These are phyloP conservation scores for Alternaria consortialis DNA, from an alignment of 2,329 filamentous ascomycete species.

Conservation along the genomic window DNA sequence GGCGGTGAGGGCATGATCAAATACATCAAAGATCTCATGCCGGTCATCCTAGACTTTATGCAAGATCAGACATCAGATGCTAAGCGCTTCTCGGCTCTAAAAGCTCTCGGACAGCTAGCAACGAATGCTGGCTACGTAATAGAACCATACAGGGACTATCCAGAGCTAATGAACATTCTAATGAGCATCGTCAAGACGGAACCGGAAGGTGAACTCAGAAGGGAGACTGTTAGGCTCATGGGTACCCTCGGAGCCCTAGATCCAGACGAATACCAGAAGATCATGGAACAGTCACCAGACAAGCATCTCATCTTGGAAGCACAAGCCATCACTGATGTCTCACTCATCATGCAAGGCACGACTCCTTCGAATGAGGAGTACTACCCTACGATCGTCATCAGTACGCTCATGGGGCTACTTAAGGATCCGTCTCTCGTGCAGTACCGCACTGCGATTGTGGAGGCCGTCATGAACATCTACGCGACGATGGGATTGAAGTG, in stretches of 20 bases:
- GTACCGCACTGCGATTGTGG: conserved; percentile 92
- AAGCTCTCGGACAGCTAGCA: conserved; percentile 88
- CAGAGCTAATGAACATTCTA: conserved; percentile 88
- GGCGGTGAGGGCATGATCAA: conserved; percentile 92
- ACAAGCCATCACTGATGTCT: conserved; percentile 86
- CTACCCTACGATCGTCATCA: conserved; percentile 97
- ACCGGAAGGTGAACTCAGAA: conserved; percentile 82
- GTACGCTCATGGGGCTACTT: conserved; percentile 89
- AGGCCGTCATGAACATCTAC: conserved; percentile 99
- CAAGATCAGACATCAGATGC: conserved; percentile 91
- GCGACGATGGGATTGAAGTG: conserved; percentile 95
- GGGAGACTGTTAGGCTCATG: conserved; percentile 96
- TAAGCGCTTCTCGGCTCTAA: conserved; percentile 90
- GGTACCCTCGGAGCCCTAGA: conserved; percentile 94
- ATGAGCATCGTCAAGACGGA: conserved; percentile 95
- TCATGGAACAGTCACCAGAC: conserved; percentile 88
- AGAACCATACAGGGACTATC: conserved; percentile 92
- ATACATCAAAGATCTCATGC: conserved; percentile 93
- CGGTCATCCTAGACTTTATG: conserved; percentile 89
- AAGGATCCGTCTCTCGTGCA: conserved; percentile 89
- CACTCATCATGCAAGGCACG: conserved; percentile 95
- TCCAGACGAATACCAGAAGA: conserved; percentile 95
- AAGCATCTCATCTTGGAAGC: conserved; percentile 74
- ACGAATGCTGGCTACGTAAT: conserved; percentile 99
- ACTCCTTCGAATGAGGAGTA: conserved; percentile 98